Evolutionary conservation across 1,284 basidiomycete species (phyloP), one percentile per base, ranked within the genome.

Genomic region (Malassezia dermatis): DNA sequence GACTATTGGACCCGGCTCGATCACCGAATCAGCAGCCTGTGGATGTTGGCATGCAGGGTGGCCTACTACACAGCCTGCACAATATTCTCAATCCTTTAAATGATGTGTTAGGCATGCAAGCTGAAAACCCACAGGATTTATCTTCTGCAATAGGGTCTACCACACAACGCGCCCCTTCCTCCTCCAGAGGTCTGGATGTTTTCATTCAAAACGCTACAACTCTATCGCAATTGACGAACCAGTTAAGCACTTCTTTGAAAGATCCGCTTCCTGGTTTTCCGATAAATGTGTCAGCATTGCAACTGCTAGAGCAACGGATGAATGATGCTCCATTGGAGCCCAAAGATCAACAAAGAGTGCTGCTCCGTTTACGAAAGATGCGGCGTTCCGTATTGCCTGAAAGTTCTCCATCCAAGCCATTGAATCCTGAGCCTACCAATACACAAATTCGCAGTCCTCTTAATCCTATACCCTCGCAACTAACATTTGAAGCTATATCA

Each of bases 301-400:
- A 45, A 7, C 19, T 56, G 2, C 21, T 47, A 10, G 35, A 56
- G 28, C 32, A 28, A 30, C 17, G 27, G 4, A 7, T 41, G 12
- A 24, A 32, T 10, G 8, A 11, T 4, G 11, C 19, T n/a, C 54
- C 54, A 13, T 43, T 51, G 13, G 27, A 26, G 0, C 3, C 19
- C 11, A 21, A 40, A 27, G 43, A 51, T 8, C 35, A 46, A 17
- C 24, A 37, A 15, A 48, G 51, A 1, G n/a, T 56, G 4, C 34
- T 51, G 10, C 40, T 51, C n/a, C 26, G 39, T 5, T n/a, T 56
- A 43, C 48, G 54, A 3, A 50, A 42, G 17, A 56, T 51, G 26
- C 54, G 54, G 3, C 42, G 49, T 11, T 32, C 8, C 11, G 17
- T 31, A 11, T 5, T 8, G 11, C 23, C 23, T 15, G n/a, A 13